Percentiles rank a stretch among this genome's conserved stretches.
These are phyloP conservation scores for Blastosporella zonata DNA, from an alignment of 1,284 basidiomycete species.

Conservation along the genomic window DNA sequence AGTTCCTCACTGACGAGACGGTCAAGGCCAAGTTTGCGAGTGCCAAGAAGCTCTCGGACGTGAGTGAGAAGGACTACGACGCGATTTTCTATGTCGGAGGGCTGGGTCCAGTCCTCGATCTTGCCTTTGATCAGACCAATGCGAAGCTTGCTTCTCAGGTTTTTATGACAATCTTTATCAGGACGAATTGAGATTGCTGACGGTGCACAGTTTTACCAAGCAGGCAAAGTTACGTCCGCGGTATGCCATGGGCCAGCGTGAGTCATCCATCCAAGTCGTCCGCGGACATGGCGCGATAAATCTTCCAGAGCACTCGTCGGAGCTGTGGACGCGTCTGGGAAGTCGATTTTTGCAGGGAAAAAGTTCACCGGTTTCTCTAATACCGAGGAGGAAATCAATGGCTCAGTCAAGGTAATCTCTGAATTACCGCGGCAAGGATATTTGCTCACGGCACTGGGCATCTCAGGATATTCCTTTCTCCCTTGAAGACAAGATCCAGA, in stretches of 20 bases:
- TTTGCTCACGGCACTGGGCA: not conserved
- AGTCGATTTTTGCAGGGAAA: constrained; percentile 64
- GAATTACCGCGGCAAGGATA: not conserved
- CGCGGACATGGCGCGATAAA: not conserved
- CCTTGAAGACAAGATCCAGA: constrained; percentile 59
- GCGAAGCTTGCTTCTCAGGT: constrained; percentile 57
- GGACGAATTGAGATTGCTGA: not conserved
- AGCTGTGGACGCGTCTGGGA: constrained; percentile 50
- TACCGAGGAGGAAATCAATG: constrained; percentile 56
- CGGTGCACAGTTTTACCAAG: constrained; percentile 51
- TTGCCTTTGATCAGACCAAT: constrained; percentile 57
- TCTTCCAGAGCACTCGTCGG: constrained; percentile 46
- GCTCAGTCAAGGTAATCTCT: constrained; percentile 34
- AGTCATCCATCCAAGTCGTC: constrained; percentile 13
- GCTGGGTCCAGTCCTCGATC: constrained; percentile 71
- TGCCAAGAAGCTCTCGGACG: constrained; percentile 26
- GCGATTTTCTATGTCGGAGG: constrained; percentile 81
- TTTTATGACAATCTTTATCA: constrained; percentile 19
- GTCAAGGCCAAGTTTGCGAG: constrained; percentile 56
- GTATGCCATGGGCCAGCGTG: constrained; percentile 78
- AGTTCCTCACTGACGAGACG: constrained; percentile 61
- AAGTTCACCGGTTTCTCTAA: constrained; percentile 70
- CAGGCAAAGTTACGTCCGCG: constrained; percentile 56
- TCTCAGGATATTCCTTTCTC: constrained; percentile 61
- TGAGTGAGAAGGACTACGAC: constrained; percentile 58